Conservation (phyloP, 164 flowering plant genomes). For the Vitis amurensis region DNA sequence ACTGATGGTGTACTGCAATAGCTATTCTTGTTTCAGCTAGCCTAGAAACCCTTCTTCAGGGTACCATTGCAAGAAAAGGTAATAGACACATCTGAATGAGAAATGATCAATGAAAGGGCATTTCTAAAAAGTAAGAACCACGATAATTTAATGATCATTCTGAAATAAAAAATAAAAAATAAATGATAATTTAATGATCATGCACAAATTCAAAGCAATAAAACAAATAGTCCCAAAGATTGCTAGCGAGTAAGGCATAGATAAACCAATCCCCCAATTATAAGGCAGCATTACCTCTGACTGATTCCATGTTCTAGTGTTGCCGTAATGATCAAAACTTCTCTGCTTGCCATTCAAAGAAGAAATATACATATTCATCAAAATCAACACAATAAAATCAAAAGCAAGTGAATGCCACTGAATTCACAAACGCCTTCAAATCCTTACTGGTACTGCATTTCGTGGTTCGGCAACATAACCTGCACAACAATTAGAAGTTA, state of each 20-base stretch:
- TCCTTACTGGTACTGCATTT: constrained; percentile 33
- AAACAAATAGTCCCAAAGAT: not conserved
- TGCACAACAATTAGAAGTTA: constrained; percentile 25
- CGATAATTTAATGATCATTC: not conserved
- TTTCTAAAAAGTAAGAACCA: too few species aligned
- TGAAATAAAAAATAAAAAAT: not conserved
- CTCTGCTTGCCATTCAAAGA: constrained; percentile 20
- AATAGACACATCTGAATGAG: too few species aligned
- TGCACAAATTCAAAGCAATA: not conserved
- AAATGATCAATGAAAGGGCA: too few species aligned
- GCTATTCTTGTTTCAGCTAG: too few species aligned
- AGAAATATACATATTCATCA: not conserved
- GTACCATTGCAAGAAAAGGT: too few species aligned
- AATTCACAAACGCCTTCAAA: constrained; percentile 1
- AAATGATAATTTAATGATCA: not conserved
- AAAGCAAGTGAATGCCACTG: not conserved
- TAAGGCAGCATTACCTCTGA: constrained; percentile 29
- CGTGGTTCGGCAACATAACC: constrained; percentile 35
- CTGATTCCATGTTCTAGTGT: constrained; percentile 13
- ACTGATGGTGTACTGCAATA: too few species aligned
- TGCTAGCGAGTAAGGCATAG: not conserved
- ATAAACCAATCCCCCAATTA: not conserved
- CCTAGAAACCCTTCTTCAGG: too few species aligned
- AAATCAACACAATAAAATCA: not conserved
- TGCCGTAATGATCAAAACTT: constrained; percentile 21